phyloP scores from a whole-genome alignment of 192 early-diverging fungal species.

The Chytriomyces sp. region DNA sequence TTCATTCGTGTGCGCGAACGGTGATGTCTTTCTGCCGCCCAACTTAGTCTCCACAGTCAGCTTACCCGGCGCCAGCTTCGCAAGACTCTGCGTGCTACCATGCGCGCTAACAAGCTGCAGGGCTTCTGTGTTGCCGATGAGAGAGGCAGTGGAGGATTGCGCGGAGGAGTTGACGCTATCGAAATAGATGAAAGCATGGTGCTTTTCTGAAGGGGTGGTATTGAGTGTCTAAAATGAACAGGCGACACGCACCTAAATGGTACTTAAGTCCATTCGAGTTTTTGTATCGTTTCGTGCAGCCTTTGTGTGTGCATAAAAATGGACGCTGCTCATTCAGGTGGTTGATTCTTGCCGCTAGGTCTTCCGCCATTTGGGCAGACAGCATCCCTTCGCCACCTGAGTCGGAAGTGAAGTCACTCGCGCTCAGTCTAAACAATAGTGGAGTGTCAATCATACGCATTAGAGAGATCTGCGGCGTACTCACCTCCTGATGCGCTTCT shows the following conservation, averaged over 20 bases:
- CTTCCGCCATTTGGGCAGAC: slow-evolving; percentile 1
- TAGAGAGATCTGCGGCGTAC: too few relatives aligned
- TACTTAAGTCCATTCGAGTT: slow-evolving; percentile 32
- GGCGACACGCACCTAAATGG: slow-evolving; percentile 20
- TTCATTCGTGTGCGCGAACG: slow-evolving; percentile 3
- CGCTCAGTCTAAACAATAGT: slow-evolving; percentile 21
- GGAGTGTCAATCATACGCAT: too few relatives aligned
- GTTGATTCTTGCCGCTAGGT: slow-evolving; percentile 9
- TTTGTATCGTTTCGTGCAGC: slow-evolving; percentile 23
- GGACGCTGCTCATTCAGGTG: slow-evolving; percentile 27
- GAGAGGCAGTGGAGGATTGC: background rate
- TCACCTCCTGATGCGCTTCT: slow-evolving; percentile 4
- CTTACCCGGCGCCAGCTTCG: too few relatives aligned
- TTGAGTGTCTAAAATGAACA: background rate
- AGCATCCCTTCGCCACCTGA: slow-evolving; percentile 16
- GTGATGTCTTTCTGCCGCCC: background rate
- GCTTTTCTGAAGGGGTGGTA: background rate
- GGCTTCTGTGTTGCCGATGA: background rate
- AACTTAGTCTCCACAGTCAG: too few relatives aligned
- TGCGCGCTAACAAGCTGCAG: background rate
- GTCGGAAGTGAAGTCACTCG: slow-evolving; percentile 21
- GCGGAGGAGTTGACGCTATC: background rate
- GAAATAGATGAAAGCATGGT: background rate
- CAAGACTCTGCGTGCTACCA: background rate
- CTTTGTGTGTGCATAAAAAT: slow-evolving; percentile 22